Evolutionary conservation across 2,329 filamentous ascomycete species (phyloP), one percentile per base, ranked within the genome.

Genomic region (Neonectria ditissima): DNA sequence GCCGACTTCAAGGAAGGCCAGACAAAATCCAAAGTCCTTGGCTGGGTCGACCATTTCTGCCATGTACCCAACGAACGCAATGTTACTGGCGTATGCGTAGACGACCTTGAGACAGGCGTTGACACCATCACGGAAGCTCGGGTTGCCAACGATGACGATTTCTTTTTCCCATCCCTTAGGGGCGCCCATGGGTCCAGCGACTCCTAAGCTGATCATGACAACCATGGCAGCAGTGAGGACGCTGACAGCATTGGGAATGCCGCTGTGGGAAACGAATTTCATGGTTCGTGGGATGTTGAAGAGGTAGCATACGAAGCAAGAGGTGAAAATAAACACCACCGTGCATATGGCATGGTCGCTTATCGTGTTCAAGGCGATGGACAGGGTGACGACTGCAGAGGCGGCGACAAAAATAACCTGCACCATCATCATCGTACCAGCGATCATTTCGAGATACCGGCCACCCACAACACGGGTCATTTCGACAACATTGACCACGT

Each of bases 401-500:
- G 69, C 69, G 20, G 68, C 67, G 11, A 70, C 62, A 18, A 72
- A 72, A 9, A 72, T 57, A 0, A 72, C 65, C 11, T 72, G 70
- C 5, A 72, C 68, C 53, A 72, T 68, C 52, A 70, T 69, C 7
- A 72, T 57, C 1, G 71, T 52, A 10, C 69, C 69, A 9, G 69
- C 69, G 1, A 72, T 2, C 1, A 58, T 20, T 34, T 72, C 70
- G 0, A 72, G 64, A 47, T 59, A 65, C 0, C 58, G 4, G 1
- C 71, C 71, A 11, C 73, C 79, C 80, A 85, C 68, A 80, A 86
- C 68, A 82, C 83, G 71, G 84, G 84, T 83, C 85, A 91, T 87
- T 69, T 92, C 89, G 71, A 89, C 91, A 16, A 91, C 88, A 75
- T 91, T 89, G 65, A 88, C 87, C 59, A 91, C 84, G 75, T 91